Evolutionary conservation across 2,329 filamentous ascomycete genomes (phyloP).

Genomic region (Parastagonospora nodorum): DNA sequence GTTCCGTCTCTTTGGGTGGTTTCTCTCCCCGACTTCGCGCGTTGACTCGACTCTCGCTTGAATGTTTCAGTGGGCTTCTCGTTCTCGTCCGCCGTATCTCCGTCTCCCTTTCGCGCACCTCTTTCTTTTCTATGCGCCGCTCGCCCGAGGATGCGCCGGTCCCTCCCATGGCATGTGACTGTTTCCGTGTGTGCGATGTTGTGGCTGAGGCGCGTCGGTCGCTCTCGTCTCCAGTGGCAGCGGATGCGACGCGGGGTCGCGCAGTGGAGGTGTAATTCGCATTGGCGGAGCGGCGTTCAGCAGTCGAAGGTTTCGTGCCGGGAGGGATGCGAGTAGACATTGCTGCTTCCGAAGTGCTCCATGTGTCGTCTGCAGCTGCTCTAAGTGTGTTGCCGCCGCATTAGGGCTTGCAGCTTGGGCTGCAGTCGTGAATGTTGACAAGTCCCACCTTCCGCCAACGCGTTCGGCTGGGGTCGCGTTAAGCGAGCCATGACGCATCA

Average conservation of each 20-base stretch:
- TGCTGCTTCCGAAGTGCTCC: conserved; percentile 26
- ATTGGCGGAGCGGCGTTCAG: conserved; percentile 40
- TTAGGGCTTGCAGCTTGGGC: conserved; percentile 19
- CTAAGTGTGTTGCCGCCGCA: conserved; percentile 26
- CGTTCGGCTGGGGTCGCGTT: conserved; percentile 17
- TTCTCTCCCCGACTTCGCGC: conserved; percentile 41
- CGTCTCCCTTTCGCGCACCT: conserved; percentile 44
- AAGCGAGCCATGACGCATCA: conserved; percentile 18
- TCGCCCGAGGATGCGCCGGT: conserved; percentile 27
- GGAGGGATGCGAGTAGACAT: conserved; percentile 44
- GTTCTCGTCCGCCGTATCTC: conserved; percentile 43
- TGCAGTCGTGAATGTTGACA: conserved; percentile 19
- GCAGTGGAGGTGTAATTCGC: conserved; percentile 38
- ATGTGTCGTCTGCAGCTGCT: conserved; percentile 21
- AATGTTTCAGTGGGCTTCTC: conserved; percentile 44
- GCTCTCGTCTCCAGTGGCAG: conserved; percentile 34
- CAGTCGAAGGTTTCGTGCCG: conserved; percentile 34
- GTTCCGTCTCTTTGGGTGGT: conserved; percentile 29
- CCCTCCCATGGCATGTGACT: conserved; percentile 25
- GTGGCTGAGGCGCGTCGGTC: conserved; percentile 28
- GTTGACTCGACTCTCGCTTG: conserved; percentile 39
- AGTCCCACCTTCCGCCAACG: conserved; percentile 16
- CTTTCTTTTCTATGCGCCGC: conserved; percentile 41
- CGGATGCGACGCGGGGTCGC: conserved; percentile 45
- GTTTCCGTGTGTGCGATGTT: conserved; percentile 36